These are phyloP conservation scores for Nosema muscidifuracis DNA, from an alignment of 371 early-diverging fungal species.

Conservation along the genomic window DNA sequence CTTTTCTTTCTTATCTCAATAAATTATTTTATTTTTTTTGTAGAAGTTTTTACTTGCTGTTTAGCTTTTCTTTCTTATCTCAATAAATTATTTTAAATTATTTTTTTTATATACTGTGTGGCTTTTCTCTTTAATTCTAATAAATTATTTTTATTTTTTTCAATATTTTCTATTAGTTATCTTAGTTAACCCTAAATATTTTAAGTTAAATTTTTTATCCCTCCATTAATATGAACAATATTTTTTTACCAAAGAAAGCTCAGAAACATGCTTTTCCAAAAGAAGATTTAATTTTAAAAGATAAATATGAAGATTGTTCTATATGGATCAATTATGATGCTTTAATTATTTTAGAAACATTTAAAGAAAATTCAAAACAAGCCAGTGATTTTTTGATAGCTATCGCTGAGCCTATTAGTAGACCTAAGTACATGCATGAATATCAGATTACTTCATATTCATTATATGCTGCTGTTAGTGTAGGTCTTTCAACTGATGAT, in stretches of 20 bases:
- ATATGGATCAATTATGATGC: slow-evolving; percentile 88
- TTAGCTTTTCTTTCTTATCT: too few relatives aligned
- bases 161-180: too few relatives aligned
- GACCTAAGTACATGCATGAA: slow-evolving; percentile 90
- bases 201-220: too few relatives aligned
- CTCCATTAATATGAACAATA: slow-evolving; percentile 52
- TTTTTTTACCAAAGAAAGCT: slow-evolving; percentile 63
- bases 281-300: slow-evolving; percentile 67
- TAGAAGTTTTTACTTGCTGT: too few relatives aligned
- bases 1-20: too few relatives aligned
- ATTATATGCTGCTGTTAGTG: slow-evolving; percentile 95
- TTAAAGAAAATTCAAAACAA: slow-evolving; percentile 79
- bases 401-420: slow-evolving; percentile 90
- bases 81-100: too few relatives aligned
- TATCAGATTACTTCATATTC: slow-evolving; percentile 92
- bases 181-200: too few relatives aligned
- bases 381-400: slow-evolving; percentile 95
- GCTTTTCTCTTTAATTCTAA: too few relatives aligned
- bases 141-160: too few relatives aligned
- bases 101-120: too few relatives aligned
- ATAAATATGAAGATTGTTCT: slow-evolving; percentile 75
- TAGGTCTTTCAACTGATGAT: slow-evolving; percentile 85
- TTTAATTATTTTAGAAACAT: slow-evolving; percentile 86
- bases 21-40: too few relatives aligned
- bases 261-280: slow-evolving; percentile 53